A percentile compares a stretch with the other conserved stretches of the same genome.
Conservation (phyloP, 2,329 filamentous ascomycete genomes). For the Talaromyces sp. region DNA sequence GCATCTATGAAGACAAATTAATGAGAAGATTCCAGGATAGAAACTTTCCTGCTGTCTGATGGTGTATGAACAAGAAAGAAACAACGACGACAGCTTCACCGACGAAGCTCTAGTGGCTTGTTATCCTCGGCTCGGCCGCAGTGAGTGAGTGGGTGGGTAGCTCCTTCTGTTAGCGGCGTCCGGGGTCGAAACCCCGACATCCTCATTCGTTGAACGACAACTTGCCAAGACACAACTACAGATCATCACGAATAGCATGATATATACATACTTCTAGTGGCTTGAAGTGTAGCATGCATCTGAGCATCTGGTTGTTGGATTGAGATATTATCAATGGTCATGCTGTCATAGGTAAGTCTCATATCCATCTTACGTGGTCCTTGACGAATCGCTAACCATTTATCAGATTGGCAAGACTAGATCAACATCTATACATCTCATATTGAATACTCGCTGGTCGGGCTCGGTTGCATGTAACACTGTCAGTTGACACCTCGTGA, state of each 20-base stretch:
- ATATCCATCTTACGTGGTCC: not conserved
- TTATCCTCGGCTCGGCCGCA: conserved; percentile 12
- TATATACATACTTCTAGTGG: not conserved
- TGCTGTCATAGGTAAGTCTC: not conserved
- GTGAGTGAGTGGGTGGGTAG: not conserved
- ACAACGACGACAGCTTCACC: not conserved
- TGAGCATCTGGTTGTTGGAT: not conserved
- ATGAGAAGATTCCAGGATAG: not conserved
- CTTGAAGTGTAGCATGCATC: not conserved
- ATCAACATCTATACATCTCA: not conserved
- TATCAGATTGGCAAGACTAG: not conserved
- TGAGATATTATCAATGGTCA: not conserved
- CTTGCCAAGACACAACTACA: not conserved
- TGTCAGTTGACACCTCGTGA: not conserved
- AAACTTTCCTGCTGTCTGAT: not conserved
- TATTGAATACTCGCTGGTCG: not conserved
- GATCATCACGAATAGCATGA: not conserved
- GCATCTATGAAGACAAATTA: too few relatives aligned
- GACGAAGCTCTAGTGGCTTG: not conserved
- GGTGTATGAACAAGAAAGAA: not conserved
- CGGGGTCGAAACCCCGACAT: not conserved
- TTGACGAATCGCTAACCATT: not conserved
- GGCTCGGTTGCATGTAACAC: not conserved
- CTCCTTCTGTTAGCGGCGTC: conserved; percentile 7
- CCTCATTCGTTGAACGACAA: not conserved